Base-by-base conservation (phyloP, 441 rosid genomes). In the Populus hybrid region DNA sequence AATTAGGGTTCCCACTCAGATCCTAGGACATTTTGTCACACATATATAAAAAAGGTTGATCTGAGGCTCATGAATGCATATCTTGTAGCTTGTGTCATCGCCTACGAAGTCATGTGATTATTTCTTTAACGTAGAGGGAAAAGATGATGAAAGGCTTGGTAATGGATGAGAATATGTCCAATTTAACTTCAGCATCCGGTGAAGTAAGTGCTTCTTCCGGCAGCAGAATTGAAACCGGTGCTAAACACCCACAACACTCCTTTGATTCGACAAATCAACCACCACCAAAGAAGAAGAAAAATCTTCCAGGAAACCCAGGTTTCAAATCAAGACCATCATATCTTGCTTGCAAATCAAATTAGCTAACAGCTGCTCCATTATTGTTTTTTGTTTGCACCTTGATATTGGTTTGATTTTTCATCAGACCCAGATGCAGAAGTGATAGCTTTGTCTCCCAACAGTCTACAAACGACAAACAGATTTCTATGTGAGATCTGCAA, bases 251-350 rank as follows among this genome's bases (percentile, higher is more conserved):
- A 24, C 87, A 80, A 54, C 87, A 81, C 23, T 82, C 83, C n/a
- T 75, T 83, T 70, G 71, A 81, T 81, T 73, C 89, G 35, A 74
- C 89, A 74, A 84, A 82, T 72, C 82, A 81, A 38, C 77, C 84
- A 10, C 80, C 85, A n/a, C 75, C 77, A 69, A 90, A 87, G 89
- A 90, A 81, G 87, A 90, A 83, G 78, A 85, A 91, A 42, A 88
- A 79, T 73, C 90, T 88, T 75, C 93, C 93, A 9, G 93, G 93
- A 73, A 90, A 84, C 84, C 93, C 93, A 80, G 93, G 93, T 79
- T 73, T 80, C 71, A 82, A 65, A 38, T 72, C 42, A 64, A 65
- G 30, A 30, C 72, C 64, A 34, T 38, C 20, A 18, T 24, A 18
- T 24, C 38, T 68, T 67, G 8, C 20, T 28, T 66, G 32, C 30